Evolutionary conservation across 2,329 filamentous ascomycete species (phyloP).

Genomic region (Ophiobolus disseminans): DNA sequence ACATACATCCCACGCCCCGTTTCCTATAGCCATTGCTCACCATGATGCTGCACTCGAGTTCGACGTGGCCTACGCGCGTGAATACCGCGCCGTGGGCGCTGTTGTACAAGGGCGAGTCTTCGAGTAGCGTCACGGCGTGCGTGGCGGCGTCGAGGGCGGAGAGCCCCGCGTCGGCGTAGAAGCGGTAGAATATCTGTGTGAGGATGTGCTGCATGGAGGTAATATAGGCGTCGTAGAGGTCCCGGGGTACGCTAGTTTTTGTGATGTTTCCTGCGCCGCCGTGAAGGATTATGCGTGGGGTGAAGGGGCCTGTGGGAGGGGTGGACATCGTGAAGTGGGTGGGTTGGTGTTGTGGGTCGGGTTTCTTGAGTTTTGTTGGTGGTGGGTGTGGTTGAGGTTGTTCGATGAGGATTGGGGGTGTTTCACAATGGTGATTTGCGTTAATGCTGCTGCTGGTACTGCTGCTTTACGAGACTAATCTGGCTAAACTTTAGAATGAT

Average conservation of each 20-base stretch:
- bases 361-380: too few species aligned
- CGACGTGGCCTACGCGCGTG: slow-evolving; percentile 80
- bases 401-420: too few species aligned
- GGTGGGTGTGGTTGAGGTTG: too few species aligned
- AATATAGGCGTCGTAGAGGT: slow-evolving; percentile 48
- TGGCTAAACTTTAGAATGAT: too few species aligned
- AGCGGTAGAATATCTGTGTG: slow-evolving; percentile 25
- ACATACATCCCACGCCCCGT: slow-evolving; percentile 78
- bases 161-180: slow-evolving; percentile 49
- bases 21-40: slow-evolving; percentile 76
- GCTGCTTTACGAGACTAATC: too few species aligned
- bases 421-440: too few species aligned
- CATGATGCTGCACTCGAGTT: slow-evolving; percentile 89
- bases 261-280: slow-evolving; percentile 58
- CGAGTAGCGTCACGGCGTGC: slow-evolving; percentile 76
- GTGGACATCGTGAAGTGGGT: too few species aligned
- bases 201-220: slow-evolving; percentile 50
- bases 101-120: slow-evolving; percentile 85
- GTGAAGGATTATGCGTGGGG: slow-evolving; percentile 57
- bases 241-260: slow-evolving; percentile 45
- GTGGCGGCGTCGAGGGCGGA: slow-evolving; percentile 76
- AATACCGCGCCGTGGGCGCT: slow-evolving; percentile 85
- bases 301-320: slow-evolving; percentile 15
- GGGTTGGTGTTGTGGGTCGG: too few species aligned
- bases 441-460: too few species aligned